Percentiles rank a stretch among this genome's conserved stretches.
Evolutionary conservation across 2,329 filamentous ascomycete genomes (phyloP).

Genomic region (Ophiosphaerella korrae): DNA sequence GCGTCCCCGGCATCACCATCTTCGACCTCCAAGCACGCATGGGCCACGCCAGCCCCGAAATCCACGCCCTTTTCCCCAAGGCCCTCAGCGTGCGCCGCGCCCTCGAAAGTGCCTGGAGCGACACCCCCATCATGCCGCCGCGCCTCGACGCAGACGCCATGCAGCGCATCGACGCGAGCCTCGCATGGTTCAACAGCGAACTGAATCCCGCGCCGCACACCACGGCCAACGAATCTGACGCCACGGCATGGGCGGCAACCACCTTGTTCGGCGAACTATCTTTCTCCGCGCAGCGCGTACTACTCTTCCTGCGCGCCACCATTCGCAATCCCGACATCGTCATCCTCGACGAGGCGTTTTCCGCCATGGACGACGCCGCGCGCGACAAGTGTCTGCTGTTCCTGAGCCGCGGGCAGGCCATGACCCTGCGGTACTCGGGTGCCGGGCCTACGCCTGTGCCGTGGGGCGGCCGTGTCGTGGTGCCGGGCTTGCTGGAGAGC

Average conservation of each 20-base stretch:
- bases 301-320: conserved; percentile 71
- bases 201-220: conserved; percentile 60
- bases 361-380: conserved; percentile 60
- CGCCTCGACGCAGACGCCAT: conserved; percentile 63
- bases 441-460: conserved; percentile 41
- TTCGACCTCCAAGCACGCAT: conserved; percentile 91
- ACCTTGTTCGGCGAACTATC: conserved; percentile 73
- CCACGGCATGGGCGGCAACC: conserved; percentile 68
- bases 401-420: conserved; percentile 59
- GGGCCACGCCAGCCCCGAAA: conserved; percentile 91
- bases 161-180: conserved; percentile 67
- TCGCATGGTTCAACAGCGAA: conserved; percentile 79
- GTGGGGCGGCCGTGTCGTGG: conserved; percentile 57
- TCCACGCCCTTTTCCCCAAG: conserved; percentile 90
- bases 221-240: not conserved
- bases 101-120: conserved; percentile 86
- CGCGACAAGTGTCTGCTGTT: conserved; percentile 88
- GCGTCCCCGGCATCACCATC: conserved; percentile 76
- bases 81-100: conserved; percentile 73
- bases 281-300: conserved; percentile 82
- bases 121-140: conserved; percentile 78
- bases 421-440: conserved; percentile 43
- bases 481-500: conserved; percentile 67
- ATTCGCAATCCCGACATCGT: conserved; percentile 54
- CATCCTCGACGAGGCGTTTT: conserved; percentile 58